Evolutionary conservation across 257 asterid species (phyloP).

Genomic region (Paulownia fortunei): DNA sequence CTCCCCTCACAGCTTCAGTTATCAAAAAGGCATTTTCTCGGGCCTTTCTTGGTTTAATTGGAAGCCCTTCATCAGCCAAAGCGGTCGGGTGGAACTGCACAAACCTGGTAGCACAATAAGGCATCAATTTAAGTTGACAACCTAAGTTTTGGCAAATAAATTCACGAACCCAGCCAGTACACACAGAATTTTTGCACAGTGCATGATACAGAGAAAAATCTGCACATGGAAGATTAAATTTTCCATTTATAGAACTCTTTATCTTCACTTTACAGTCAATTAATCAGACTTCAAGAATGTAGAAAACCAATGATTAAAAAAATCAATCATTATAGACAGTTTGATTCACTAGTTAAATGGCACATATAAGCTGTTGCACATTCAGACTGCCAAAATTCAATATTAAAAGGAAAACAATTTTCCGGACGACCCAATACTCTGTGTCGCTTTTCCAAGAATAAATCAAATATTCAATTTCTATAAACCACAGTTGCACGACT

Average conservation of each 20-base stretch:
- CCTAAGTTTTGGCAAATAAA: neutral
- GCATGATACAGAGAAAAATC: neutral
- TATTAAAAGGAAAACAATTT: neutral
- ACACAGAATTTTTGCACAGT: neutral
- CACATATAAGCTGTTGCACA: too few relatives aligned
- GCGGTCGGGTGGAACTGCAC: slow-evolving; percentile 99
- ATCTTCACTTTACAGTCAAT: neutral
- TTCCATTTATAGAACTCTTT: neutral
- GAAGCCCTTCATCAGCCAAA: slow-evolving; percentile 96
- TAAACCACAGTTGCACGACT: neutral
- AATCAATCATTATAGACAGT: too few relatives aligned
- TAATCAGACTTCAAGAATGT: neutral
- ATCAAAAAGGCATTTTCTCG: slow-evolving; percentile 91
- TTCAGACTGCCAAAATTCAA: neutral
- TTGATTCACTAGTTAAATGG: too few relatives aligned
- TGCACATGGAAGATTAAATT: neutral
- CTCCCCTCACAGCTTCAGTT: slow-evolving; percentile 97
- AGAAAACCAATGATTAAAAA: neutral
- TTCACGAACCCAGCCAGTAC: neutral
- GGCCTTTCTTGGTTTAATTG: slow-evolving; percentile 62
- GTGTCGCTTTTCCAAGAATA: neutral
- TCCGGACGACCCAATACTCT: neutral
- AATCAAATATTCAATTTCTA: neutral
- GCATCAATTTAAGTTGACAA: neutral
- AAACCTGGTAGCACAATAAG: slow-evolving; percentile 55